Percentiles rank a stretch among this genome's conserved stretches.
phyloP scores from a whole-genome alignment of 1,284 basidiomycete genomes.

The Cryptococcus amylolentus region DNA sequence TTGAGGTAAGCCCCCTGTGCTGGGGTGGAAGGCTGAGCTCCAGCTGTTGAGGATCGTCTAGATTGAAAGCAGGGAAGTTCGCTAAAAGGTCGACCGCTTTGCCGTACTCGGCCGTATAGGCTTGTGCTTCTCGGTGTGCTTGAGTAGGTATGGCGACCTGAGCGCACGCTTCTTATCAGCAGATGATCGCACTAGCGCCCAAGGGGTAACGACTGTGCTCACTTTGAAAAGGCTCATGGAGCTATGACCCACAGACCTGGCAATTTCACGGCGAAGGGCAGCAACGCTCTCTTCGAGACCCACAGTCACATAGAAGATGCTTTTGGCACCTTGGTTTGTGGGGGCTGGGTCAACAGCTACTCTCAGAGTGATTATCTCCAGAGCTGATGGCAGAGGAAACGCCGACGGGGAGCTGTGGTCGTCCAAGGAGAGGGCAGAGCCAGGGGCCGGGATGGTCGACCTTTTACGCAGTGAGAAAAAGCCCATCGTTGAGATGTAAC shows the following conservation, averaged over 20 bases:
- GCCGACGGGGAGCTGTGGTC: not conserved
- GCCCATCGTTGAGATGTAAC: not conserved
- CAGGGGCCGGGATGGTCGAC: not conserved
- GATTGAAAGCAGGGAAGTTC: slow-evolving; percentile 40
- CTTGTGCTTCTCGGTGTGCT: slow-evolving; percentile 36
- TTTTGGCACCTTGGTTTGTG: slow-evolving; percentile 11
- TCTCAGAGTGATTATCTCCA: slow-evolving; percentile 4
- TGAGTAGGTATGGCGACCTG: slow-evolving; percentile 44
- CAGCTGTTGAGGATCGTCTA: slow-evolving; percentile 41
- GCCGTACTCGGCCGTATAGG: slow-evolving; percentile 33
- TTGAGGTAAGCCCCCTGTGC: slow-evolving; percentile 6
- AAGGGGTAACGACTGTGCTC: slow-evolving; percentile 12
- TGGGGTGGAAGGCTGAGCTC: slow-evolving; percentile 15
- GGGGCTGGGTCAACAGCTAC: slow-evolving; percentile 16
- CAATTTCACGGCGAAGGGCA: slow-evolving; percentile 27
- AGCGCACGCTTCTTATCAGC: not conserved
- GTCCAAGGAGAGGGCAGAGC: not conserved
- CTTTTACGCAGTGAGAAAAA: not conserved
- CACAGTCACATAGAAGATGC: slow-evolving; percentile 33
- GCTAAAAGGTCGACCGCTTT: slow-evolving; percentile 33
- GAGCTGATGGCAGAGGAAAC: not conserved
- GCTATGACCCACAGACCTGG: slow-evolving; percentile 21
- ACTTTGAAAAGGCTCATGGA: slow-evolving; percentile 44
- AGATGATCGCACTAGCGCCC: not conserved
- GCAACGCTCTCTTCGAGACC: slow-evolving; percentile 26